Conservation (phyloP, 352 stramenopile genomes). For the Elongisporangium prolatum region DNA sequence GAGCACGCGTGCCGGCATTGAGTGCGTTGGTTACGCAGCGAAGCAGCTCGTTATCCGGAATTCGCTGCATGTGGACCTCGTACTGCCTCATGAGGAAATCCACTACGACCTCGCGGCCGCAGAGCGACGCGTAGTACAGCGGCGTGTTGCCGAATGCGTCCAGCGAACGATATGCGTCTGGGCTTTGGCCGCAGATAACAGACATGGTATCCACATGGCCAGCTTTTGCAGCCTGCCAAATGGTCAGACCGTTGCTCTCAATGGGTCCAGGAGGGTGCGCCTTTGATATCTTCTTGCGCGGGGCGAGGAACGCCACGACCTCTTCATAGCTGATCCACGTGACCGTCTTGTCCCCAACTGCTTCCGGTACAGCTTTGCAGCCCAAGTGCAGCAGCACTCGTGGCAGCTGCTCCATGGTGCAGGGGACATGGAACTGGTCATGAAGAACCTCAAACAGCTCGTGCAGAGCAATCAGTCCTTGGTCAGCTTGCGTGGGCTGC, state of each 20-base stretch:
- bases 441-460: slow-evolving; percentile 28
- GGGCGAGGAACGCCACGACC: slow-evolving; percentile 20
- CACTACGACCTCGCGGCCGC: slow-evolving; percentile 17
- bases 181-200: slow-evolving; percentile 13
- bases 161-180: slow-evolving; percentile 16
- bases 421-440: slow-evolving; percentile 21
- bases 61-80: slow-evolving; percentile 5
- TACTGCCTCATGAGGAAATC: slow-evolving; percentile 23
- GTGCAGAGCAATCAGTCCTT: slow-evolving; percentile 8
- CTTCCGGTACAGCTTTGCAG: slow-evolving; percentile 4
- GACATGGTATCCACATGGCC: slow-evolving; percentile 14
- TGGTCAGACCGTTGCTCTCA: slow-evolving; percentile 15
- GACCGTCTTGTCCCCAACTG: background rate
- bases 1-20: slow-evolving; percentile 12
- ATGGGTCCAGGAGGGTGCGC: background rate
- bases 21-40: slow-evolving; percentile 33
- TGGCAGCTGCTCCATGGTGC: slow-evolving; percentile 23
- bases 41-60: slow-evolving; percentile 20
- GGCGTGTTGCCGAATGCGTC: slow-evolving; percentile 30
- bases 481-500: slow-evolving; percentile 14
- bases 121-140: slow-evolving; percentile 31
- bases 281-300: slow-evolving; percentile 4
- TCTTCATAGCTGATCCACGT: slow-evolving; percentile 1
- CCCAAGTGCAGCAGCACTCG: slow-evolving; percentile 19
- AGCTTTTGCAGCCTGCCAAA: slow-evolving; percentile 33